Base-by-base conservation (phyloP, 768 basidiomycete genomes). In the Tylopilus subfusipes region DNA sequence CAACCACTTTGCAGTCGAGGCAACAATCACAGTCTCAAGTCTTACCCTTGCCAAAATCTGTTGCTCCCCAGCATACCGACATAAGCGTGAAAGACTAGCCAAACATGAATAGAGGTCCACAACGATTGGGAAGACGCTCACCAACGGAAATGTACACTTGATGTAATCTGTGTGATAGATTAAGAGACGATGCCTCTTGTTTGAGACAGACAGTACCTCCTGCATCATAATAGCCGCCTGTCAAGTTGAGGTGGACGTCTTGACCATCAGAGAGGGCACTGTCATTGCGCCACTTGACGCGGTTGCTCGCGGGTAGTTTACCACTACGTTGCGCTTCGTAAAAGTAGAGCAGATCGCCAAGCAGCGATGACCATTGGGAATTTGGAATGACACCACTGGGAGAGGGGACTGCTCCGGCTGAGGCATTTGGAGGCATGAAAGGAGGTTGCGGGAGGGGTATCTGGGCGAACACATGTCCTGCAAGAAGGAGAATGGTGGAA, bases 291-390 rank as follows among this genome's bases (percentile, higher is more conserved):
- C 95, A 98, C 24, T 80, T 65, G 2, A 95, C 90, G 38, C 94
- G 80, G 56, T 90, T 90, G 5, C 75, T 75, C 13, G 72, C 62
- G 1, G 86, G 80, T 16, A 96, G 78, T 40, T 76, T 76, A 16
- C 94, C 94, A 50, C 88, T 90, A 19, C 94, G 78, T 64, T 97
- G 94, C 2, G 86, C 93, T 57, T 97, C 94, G 65, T 94, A 97
- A 70, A 96, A 96, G 65, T 84, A 96, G 25, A 96, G 67, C 25
- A 87, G 69, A 67, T 87, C 84, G 4, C 93, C 94, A 0, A 96
- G 79, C 3, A 96, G 69, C 46, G 77, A 86, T 6, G 85, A 79
- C 92, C 93, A 96, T 67, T 93, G 90, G 3, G 80, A 63, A 66
- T 93, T 93, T 39, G 88, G 84, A 56, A 66, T 59, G 29, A 21